These are phyloP conservation scores for Lolium multiflorum DNA, from an alignment of 176 grass and related monocot genomes.

Conservation along the genomic window DNA sequence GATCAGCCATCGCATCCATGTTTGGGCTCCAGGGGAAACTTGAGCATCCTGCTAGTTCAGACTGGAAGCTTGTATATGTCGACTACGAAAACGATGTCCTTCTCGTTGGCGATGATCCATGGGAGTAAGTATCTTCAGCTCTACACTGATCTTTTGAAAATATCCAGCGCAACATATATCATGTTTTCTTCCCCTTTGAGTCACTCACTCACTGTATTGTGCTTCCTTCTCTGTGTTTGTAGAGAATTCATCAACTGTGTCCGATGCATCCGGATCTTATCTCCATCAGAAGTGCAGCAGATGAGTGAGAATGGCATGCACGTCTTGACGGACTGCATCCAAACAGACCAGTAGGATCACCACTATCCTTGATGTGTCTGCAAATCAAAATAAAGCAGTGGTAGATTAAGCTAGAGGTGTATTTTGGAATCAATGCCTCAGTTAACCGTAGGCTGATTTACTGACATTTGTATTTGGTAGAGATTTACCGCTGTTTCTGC, in stretches of 20 bases:
- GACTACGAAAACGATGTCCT: slow-evolving; percentile 98
- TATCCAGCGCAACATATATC: neutral
- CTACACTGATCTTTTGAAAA: neutral
- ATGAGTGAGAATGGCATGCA: slow-evolving; percentile 89
- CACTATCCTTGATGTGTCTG: neutral
- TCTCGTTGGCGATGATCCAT: slow-evolving; percentile 95
- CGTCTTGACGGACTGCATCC: slow-evolving; percentile 69
- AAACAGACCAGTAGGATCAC: slow-evolving; percentile 42
- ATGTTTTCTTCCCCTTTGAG: neutral
- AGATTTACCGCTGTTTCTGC: slow-evolving; percentile 2
- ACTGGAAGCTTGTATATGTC: slow-evolving; percentile 98
- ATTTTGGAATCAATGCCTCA: slow-evolving; percentile 26
- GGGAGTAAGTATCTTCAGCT: slow-evolving; percentile 73
- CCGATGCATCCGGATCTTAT: slow-evolving; percentile 87
- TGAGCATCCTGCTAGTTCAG: slow-evolving; percentile 72
- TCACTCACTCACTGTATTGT: neutral
- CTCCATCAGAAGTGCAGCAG: slow-evolving; percentile 87
- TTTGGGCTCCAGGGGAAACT: slow-evolving; percentile 90
- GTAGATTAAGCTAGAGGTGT: neutral
- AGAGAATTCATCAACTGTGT: slow-evolving; percentile 97
- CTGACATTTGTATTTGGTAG: slow-evolving; percentile 18
- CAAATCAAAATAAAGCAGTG: slow-evolving; percentile 13
- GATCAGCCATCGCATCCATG: slow-evolving; percentile 82
- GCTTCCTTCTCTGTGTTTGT: neutral
- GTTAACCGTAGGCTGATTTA: slow-evolving; percentile 4